Base-by-base conservation (phyloP, 116 monocot species). In the Iris pallida region DNA sequence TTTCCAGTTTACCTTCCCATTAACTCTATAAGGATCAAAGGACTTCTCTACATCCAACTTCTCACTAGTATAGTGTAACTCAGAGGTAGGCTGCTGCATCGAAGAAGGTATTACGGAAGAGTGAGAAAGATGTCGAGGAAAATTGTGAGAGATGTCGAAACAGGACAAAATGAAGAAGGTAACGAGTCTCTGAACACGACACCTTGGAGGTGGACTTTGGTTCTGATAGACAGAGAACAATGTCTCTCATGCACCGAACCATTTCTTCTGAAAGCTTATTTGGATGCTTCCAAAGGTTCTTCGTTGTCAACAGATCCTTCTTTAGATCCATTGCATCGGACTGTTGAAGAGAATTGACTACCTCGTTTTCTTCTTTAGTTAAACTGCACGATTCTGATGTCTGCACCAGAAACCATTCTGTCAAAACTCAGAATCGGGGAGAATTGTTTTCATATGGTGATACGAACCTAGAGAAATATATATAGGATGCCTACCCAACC, bases 221-320 rank as follows among this genome's bases (percentile, higher is more conserved):
- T 64, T 86, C 74, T 53, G 93, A 83, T 42, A 89, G 57, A 63
- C 78, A 75, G 8, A 93, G 75, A 63, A 84, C 89, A 73, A 93
- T 89, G 72, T 80, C 83, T 76, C 84, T 93, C 89, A 93, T 89
- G 78, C 87, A 93, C 53, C 80, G 68, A 12, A 89, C 86, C 93
- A 93, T 89, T 71, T 93, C 86, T 76, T 93, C 93, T 18, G 93
- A 89, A 75, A 93, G 89, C 15, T 57, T 63, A 71, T 93, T 89
- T 61, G 93, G 86, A 20, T 86, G 55, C 1, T 68, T 59, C 80
- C 76, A 86, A 42, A 86, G 76, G 42, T 71, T 77, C 52, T n/a
- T 68, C 42, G 45, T 10, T 55, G n/a, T n/a, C n/a, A 55, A 41
- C 19, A 73, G 52, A 10, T 30, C 30, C 55, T 60, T 59, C 41